Evolutionary conservation across 176 grass and related monocot species (phyloP).

Genomic region (Aechmea fasciata): DNA sequence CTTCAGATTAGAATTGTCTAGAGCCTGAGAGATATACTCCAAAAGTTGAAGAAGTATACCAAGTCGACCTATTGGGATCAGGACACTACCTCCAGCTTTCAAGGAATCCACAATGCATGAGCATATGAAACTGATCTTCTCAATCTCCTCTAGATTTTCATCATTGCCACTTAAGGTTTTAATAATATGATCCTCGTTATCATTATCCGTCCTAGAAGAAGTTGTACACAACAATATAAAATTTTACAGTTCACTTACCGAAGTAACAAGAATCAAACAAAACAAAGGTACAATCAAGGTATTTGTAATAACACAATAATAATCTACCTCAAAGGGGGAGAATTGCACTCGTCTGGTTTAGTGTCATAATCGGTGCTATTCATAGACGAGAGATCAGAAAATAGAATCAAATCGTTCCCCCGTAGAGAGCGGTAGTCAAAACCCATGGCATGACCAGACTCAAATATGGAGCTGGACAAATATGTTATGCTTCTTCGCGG

Average conservation of each 20-base stretch:
- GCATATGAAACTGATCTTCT: conserved; percentile 69
- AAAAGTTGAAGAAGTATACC: conserved; percentile 52
- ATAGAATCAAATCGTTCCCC: conserved; percentile 68
- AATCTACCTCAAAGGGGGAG: conserved; percentile 6
- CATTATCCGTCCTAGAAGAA: conserved; percentile 26
- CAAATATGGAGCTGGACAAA: conserved; percentile 67
- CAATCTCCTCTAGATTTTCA: conserved; percentile 68
- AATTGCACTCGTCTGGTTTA: conserved; percentile 19
- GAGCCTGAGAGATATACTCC: conserved; percentile 49
- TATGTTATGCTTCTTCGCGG: conserved; percentile 54
- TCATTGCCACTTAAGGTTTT: conserved; percentile 36
- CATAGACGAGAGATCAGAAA: conserved; percentile 79
- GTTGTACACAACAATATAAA: background rate
- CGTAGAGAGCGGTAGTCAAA: conserved; percentile 49
- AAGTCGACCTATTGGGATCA: conserved; percentile 54
- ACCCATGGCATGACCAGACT: conserved; percentile 60
- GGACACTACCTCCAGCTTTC: conserved; percentile 70
- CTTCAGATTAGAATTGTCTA: conserved; percentile 46
- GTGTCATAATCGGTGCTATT: conserved; percentile 28
- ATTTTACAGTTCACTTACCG: background rate
- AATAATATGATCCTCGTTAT: conserved; percentile 28
- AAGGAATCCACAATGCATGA: conserved; percentile 64
- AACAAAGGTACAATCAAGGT: conserved; percentile 9
- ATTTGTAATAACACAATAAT: conserved; percentile 20
- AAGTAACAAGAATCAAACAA: conserved; percentile 6